phyloP scores from a whole-genome alignment of 768 basidiomycete genomes.

The Tricholoma saponaceum region DNA sequence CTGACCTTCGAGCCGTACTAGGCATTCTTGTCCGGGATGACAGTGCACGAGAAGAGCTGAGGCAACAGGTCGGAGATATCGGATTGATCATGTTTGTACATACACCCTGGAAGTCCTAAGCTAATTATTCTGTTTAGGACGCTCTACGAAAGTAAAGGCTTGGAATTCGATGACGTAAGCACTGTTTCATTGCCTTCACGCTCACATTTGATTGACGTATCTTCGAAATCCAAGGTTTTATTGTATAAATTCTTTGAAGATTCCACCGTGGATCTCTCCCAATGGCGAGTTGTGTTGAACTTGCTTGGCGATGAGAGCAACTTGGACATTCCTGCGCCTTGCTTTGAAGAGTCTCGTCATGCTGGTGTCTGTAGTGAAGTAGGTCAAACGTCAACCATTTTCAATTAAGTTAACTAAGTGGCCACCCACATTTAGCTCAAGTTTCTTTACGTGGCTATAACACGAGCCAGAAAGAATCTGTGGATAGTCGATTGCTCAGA shows the following conservation, averaged over 20 bases:
- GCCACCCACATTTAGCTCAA: slow-evolving; percentile 43
- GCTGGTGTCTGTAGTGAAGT: slow-evolving; percentile 59
- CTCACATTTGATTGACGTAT: background rate
- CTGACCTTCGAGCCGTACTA: slow-evolving; percentile 20
- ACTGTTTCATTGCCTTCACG: background rate
- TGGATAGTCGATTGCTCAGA: slow-evolving; percentile 66
- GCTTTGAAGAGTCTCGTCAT: slow-evolving; percentile 47
- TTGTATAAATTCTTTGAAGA: slow-evolving; percentile 74
- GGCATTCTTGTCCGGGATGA: slow-evolving; percentile 71
- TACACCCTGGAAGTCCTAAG: background rate
- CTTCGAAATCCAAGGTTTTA: slow-evolving; percentile 45
- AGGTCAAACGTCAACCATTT: slow-evolving; percentile 5
- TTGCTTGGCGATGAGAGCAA: slow-evolving; percentile 12
- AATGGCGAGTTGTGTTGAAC: slow-evolving; percentile 53
- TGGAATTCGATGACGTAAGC: slow-evolving; percentile 61
- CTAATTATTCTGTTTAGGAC: slow-evolving; percentile 31
- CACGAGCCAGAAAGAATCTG: slow-evolving; percentile 62
- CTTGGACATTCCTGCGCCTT: slow-evolving; percentile 31
- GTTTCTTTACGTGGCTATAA: slow-evolving; percentile 66
- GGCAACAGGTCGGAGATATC: slow-evolving; percentile 52
- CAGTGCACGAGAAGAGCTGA: slow-evolving; percentile 41
- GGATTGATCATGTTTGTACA: slow-evolving; percentile 54
- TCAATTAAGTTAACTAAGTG: background rate
- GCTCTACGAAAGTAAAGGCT: slow-evolving; percentile 60
- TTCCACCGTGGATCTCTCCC: slow-evolving; percentile 43